Evolutionary conservation across 768 basidiomycete species (phyloP).

Genomic region (Kwoniella sp.): DNA sequence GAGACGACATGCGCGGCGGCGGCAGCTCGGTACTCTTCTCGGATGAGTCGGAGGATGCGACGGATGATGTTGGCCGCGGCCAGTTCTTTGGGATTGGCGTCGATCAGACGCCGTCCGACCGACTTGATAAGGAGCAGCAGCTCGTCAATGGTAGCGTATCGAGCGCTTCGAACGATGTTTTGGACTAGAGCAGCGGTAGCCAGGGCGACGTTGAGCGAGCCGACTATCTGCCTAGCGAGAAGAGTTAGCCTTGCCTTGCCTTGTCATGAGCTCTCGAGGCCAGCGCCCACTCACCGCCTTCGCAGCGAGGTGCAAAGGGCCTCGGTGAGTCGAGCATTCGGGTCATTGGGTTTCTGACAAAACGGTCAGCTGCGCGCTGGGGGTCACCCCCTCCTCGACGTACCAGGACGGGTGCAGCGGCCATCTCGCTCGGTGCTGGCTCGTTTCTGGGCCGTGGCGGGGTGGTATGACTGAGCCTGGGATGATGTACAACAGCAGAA

Average conservation of each 20-base stretch:
- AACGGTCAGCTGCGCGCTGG: not conserved
- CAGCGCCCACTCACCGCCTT: constrained; percentile 21
- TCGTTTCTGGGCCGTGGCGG: too few relatives aligned
- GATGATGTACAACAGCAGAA: too few relatives aligned
- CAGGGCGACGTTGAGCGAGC: constrained; percentile 79
- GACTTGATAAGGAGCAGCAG: constrained; percentile 71
- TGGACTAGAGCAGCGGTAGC: constrained; percentile 84
- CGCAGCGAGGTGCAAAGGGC: constrained; percentile 31
- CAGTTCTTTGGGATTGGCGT: constrained; percentile 95
- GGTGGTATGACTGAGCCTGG: not conserved
- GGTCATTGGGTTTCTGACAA: constrained; percentile 30
- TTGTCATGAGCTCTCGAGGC: not conserved
- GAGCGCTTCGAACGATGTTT: constrained; percentile 80
- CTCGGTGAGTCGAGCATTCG: constrained; percentile 26
- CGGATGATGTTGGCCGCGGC: constrained; percentile 92
- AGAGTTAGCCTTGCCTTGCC: not conserved
- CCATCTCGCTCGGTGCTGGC: not conserved
- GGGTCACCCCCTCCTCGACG: not conserved
- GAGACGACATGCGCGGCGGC: constrained; percentile 53
- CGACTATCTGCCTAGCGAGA: constrained; percentile 57
- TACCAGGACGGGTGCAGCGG: not conserved
- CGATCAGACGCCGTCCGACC: constrained; percentile 74
- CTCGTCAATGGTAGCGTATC: constrained; percentile 81
- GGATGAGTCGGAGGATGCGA: constrained; percentile 84
- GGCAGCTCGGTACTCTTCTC: constrained; percentile 89